Conservation (phyloP, 2,329 filamentous ascomycete genomes). For the Chaetoscypha palmicola region DNA sequence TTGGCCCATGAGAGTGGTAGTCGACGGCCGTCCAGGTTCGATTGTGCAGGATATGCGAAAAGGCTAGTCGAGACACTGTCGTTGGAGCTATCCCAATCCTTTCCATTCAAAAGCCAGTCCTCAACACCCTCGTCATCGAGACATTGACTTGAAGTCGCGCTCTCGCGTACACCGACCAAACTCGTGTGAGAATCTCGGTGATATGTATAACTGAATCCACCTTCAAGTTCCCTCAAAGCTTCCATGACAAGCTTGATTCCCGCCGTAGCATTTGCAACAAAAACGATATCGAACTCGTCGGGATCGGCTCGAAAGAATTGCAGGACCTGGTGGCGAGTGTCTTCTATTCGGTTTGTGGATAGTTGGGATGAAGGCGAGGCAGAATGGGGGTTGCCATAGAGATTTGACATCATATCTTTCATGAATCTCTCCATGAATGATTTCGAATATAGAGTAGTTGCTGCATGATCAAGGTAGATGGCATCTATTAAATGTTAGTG, state of each 20-base stretch:
- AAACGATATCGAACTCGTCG: slow-evolving; percentile 76
- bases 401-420: slow-evolving; percentile 63
- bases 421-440: slow-evolving; percentile 67
- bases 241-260: slow-evolving; percentile 83
- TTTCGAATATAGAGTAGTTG: slow-evolving; percentile 77
- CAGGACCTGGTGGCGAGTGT: slow-evolving; percentile 63
- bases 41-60: slow-evolving; percentile 85
- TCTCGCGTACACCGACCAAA: slow-evolving; percentile 63
- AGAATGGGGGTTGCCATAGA: slow-evolving; percentile 92
- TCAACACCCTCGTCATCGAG: slow-evolving; percentile 59
- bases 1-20: slow-evolving; percentile 64
- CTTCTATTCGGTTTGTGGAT: slow-evolving; percentile 67
- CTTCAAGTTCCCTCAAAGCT: slow-evolving; percentile 57
- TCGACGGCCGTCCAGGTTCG: slow-evolving; percentile 80
- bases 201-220: slow-evolving; percentile 77
- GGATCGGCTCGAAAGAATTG: slow-evolving; percentile 77
- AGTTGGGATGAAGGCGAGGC: slow-evolving; percentile 73
- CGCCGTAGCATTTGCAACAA: slow-evolving; percentile 87
- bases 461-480: slow-evolving; percentile 84
- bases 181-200: slow-evolving; percentile 54
- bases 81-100: slow-evolving; percentile 22
- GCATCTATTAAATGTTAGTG: too few species aligned
- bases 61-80: slow-evolving; percentile 34
- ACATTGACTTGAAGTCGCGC: slow-evolving; percentile 58
- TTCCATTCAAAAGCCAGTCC: slow-evolving; percentile 49